Evolutionary conservation across 345 rosid genomes (phyloP).

Genomic region (Eucalyptus sideroxylon): DNA sequence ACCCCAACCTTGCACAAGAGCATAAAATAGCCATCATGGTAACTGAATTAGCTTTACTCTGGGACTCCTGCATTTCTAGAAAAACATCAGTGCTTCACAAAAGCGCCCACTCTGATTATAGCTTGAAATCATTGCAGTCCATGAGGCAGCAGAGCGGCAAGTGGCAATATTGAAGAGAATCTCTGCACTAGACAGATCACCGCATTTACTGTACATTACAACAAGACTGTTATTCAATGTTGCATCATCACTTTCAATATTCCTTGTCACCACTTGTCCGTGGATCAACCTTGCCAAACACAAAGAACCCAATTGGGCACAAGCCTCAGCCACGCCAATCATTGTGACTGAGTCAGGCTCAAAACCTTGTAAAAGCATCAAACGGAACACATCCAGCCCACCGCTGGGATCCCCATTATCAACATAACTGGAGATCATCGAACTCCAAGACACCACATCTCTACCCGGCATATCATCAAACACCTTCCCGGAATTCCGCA

Average conservation of each 20-base stretch:
- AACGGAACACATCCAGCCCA: constrained; percentile 40
- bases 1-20: constrained; percentile 50
- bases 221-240: constrained; percentile 39
- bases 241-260: constrained; percentile 14
- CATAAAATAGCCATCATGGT: constrained; percentile 51
- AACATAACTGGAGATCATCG: constrained; percentile 70
- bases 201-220: constrained; percentile 61
- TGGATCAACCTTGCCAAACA: constrained; percentile 71
- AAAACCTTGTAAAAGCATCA: constrained; percentile 45
- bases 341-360: constrained; percentile 44
- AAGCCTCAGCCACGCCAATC: constrained; percentile 46
- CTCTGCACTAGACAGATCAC: constrained; percentile 55
- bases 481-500: constrained; percentile 22
- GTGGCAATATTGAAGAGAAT: constrained; percentile 16
- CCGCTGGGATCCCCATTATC: constrained; percentile 34
- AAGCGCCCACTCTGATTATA: constrained; percentile 41
- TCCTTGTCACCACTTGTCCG: constrained; percentile 34
- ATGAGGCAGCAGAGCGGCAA: constrained; percentile 22
- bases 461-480: constrained; percentile 28
- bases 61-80: constrained; percentile 30
- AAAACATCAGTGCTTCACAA: constrained; percentile 35
- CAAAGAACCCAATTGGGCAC: constrained; percentile 49
- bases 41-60: constrained; percentile 38
- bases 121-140: constrained; percentile 75
- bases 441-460: constrained; percentile 78